Evolutionary conservation across 1,284 basidiomycete genomes (phyloP).

Genomic region (Coniferiporia weirii): DNA sequence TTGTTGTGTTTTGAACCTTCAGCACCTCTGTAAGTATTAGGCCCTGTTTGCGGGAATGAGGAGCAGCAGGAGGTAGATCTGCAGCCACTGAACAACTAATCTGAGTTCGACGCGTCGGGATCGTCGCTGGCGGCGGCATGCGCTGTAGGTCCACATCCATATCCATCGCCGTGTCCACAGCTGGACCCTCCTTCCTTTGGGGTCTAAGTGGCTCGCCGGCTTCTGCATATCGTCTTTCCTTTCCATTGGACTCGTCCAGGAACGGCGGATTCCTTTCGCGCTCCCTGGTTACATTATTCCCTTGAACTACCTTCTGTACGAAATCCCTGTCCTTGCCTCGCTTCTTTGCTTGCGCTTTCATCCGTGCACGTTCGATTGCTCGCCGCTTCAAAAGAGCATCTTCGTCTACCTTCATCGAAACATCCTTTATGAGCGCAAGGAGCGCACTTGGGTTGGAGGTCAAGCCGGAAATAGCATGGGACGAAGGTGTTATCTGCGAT

Average conservation of each 20-base stretch:
- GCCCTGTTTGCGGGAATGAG: neutral
- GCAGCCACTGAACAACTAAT: neutral
- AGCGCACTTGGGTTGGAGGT: conserved; percentile 1
- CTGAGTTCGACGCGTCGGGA: neutral
- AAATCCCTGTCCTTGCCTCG: neutral
- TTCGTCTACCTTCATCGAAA: conserved; percentile 8
- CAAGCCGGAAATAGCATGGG: neutral
- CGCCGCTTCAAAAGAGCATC: neutral
- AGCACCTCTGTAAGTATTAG: neutral
- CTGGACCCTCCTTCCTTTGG: neutral
- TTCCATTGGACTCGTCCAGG: neutral
- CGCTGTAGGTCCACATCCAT: neutral
- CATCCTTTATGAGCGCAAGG: conserved; percentile 1
- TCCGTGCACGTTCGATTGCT: conserved; percentile 1
- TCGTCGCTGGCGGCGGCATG: neutral
- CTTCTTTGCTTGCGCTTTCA: conserved; percentile 1
- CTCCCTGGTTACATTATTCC: neutral
- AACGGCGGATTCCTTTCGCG: neutral
- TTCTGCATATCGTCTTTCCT: neutral
- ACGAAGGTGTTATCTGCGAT: neutral
- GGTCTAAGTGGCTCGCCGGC: neutral
- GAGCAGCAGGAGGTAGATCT: neutral
- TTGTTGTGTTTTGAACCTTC: neutral
- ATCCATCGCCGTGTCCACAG: neutral
- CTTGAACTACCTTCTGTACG: neutral